Base-by-base conservation (phyloP, 257 asterid genomes). In the Solanum ossicruentum region DNA sequence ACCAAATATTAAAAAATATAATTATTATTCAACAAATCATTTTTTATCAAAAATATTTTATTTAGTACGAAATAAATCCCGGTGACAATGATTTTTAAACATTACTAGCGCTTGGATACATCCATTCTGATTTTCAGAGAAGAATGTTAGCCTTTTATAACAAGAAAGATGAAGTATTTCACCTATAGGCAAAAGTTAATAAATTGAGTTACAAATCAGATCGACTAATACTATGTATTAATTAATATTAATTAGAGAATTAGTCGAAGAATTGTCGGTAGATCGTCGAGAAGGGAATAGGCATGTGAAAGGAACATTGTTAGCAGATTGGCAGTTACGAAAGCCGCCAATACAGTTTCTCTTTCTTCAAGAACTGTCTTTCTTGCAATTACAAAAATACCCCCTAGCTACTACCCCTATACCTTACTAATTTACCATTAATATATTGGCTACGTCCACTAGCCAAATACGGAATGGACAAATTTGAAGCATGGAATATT, bases 281-380 rank as follows among this genome's bases (percentile, higher is more conserved):
- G 75, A 81, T 72, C 7, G 66, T 16, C 3, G 86, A 83, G 70
- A 41, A 26, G 83, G 83, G 70, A 66, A 32, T 66, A 51, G 1
- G 84, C 84, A 86, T 89, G 90, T 88, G 89, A 88, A 88, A 83
- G 63, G 88, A 89, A 89, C 89, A 88, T 86, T 86, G 75, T 71
- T 84, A 55, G 84, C 81, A 65, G 85, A 39, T 71, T 57, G 20
- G 65, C 67, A 55, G 85, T 81, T 84, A 84, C 84, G 88, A 86
- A 87, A 87, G 90, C 89, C 86, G 85, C 85, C 88, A 88, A 87
- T 86, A 58, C 84, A 16, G 81, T 77, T 75, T 8, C 23, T 45
- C 80, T n/a, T 32, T n/a, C 15, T 60, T n/a, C 28, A 77, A 51
- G 63, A 52, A 15, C 52, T 52, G 47, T 77, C 82, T 26, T 26